These are phyloP conservation scores for Termitomyces sp. DNA, from an alignment of 768 basidiomycete genomes.

Conservation along the genomic window DNA sequence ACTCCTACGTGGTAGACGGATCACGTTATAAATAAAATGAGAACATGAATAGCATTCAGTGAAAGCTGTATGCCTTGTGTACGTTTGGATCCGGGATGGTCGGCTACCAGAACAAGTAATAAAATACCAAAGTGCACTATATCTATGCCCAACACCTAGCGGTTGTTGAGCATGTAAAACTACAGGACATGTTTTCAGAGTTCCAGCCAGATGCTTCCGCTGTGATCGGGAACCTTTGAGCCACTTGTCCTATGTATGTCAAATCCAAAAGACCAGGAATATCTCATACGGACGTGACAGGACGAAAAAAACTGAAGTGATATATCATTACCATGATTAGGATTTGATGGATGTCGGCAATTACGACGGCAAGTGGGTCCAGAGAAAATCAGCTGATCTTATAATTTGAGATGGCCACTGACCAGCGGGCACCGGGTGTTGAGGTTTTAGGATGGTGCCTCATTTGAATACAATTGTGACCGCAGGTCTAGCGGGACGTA, in stretches of 20 bases:
- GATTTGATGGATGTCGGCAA: too few species aligned
- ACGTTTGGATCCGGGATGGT: neutral
- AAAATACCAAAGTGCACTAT: neutral
- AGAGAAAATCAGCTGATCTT: neutral
- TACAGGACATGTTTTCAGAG: neutral
- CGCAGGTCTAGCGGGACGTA: neutral
- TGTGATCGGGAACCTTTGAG: neutral
- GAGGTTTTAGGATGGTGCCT: neutral
- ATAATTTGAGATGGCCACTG: neutral
- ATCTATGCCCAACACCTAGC: neutral
- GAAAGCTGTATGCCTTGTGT: neutral
- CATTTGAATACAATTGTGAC: neutral
- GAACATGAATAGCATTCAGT: neutral
- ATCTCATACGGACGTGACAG: neutral
- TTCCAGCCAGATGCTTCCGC: neutral
- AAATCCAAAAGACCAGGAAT: neutral
- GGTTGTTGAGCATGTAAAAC: neutral
- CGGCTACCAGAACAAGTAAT: neutral
- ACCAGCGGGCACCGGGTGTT: neutral
- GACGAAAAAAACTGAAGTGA: neutral
- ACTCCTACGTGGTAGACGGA: neutral
- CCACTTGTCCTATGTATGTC: neutral
- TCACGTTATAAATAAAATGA: neutral
- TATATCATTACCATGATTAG: neutral
- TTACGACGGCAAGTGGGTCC: neutral